Conservation (phyloP, 164 flowering plant genomes). For the Malania oleifera region DNA sequence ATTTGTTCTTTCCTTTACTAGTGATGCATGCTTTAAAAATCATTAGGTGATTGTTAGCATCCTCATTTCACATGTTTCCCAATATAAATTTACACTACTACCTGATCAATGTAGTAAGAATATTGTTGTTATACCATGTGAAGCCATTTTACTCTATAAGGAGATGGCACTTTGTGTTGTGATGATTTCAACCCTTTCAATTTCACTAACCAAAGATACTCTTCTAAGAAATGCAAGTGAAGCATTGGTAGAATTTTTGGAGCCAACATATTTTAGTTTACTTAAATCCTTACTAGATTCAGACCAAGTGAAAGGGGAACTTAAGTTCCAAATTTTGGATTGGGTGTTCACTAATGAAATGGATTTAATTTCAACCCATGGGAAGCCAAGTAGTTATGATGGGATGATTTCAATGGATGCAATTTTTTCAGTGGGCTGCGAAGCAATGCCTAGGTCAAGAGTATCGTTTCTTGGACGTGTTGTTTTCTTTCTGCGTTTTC, state of each 20-base stretch:
- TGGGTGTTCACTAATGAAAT: not conserved
- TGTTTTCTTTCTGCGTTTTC: not conserved
- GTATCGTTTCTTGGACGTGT: slow-evolving; percentile 1
- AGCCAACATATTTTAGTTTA: not conserved
- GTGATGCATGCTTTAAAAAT: no score
- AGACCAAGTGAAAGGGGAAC: no score
- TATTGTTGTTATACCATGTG: not conserved
- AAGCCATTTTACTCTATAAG: not conserved
- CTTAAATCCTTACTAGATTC: no score
- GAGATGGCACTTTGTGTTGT: not conserved
- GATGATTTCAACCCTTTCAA: not conserved
- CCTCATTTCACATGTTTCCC: no score
- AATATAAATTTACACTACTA: no score
- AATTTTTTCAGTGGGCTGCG: not conserved
- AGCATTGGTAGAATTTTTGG: not conserved
- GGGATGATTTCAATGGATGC: no score
- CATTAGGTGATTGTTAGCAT: no score
- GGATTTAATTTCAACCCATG: not conserved
- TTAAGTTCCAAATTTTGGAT: no score
- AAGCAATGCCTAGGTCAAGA: not conserved
- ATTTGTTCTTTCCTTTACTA: no score
- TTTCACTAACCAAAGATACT: not conserved
- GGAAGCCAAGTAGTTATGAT: not conserved
- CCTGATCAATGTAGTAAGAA: slow-evolving; percentile 2
- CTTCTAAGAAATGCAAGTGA: not conserved